Evolutionary conservation across 768 basidiomycete species (phyloP).

Genomic region (Xerocomellus intermedius): DNA sequence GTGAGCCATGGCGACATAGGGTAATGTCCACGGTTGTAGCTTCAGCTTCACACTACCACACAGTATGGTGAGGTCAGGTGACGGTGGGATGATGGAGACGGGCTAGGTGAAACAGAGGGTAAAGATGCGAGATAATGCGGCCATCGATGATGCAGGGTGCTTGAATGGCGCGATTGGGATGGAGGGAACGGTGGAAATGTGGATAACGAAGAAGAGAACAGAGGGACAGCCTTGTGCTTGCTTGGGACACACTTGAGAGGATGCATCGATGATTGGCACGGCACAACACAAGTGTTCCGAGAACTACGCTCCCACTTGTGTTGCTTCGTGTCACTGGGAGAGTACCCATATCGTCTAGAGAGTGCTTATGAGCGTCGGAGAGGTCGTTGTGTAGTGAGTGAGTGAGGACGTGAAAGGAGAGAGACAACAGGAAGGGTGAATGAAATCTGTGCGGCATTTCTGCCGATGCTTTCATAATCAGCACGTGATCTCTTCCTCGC

Average conservation of each 20-base stretch:
- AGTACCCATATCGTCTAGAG: not conserved
- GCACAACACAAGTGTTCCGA: conserved; percentile 39
- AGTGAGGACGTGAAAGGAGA: not conserved
- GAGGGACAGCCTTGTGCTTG: not conserved
- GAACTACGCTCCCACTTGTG: conserved; percentile 47
- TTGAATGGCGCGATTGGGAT: not conserved
- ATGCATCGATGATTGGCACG: conserved; percentile 7
- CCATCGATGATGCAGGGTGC: not conserved
- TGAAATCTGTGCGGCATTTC: conserved; percentile 38
- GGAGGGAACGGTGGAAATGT: not conserved
- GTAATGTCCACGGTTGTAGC: not conserved
- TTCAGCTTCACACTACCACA: not conserved
- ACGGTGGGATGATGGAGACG: not conserved
- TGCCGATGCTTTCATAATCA: not conserved
- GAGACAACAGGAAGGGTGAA: not conserved
- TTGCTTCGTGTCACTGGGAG: conserved; percentile 14
- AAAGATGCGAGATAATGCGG: not conserved
- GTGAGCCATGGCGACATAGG: not conserved
- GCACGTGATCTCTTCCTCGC: conserved; percentile 13
- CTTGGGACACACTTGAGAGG: not conserved
- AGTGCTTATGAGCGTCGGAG: not conserved
- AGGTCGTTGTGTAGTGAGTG: not conserved
- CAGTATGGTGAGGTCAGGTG: conserved; percentile 5
- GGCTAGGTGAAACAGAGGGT: not conserved
- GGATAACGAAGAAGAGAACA: not conserved